These are phyloP conservation scores for Hemerocallis citrina DNA, from an alignment of 106 monocot species.

Conservation along the genomic window DNA sequence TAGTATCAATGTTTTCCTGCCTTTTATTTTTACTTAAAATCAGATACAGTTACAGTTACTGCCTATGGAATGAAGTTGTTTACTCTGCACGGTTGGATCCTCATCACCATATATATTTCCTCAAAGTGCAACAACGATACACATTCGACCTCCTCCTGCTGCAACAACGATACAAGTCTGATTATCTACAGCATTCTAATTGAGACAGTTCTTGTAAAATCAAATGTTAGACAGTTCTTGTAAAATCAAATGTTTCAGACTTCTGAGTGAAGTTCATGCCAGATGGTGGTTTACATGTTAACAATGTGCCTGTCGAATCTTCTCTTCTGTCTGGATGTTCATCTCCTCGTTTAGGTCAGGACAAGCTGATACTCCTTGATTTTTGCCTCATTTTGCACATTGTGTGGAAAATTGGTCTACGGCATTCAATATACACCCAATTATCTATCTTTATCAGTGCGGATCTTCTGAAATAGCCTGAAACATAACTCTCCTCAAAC, in stretches of 20 bases:
- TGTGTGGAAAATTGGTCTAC: slow-evolving; percentile 82
- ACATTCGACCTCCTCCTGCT: no score
- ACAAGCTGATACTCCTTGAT: slow-evolving; percentile 11
- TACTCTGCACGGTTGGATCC: no score
- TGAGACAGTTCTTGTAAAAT: no score
- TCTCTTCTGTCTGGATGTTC: slow-evolving; percentile 42
- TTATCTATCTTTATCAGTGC: slow-evolving; percentile 82
- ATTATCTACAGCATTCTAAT: slow-evolving; percentile 48
- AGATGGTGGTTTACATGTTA: slow-evolving; percentile 74
- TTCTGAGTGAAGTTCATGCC: slow-evolving; percentile 75
- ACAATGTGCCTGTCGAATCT: slow-evolving; percentile 66
- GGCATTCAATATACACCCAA: slow-evolving; percentile 95
- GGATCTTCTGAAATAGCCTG: slow-evolving; percentile 95
- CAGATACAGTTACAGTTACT: no score
- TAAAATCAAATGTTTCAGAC: slow-evolving; percentile 91
- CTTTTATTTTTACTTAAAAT: no score
- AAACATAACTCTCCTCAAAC: slow-evolving; percentile 71
- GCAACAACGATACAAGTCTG: no score
- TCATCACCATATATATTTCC: no score
- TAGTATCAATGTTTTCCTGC: no score
- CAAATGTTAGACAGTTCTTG: no score
- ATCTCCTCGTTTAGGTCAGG: slow-evolving; percentile 25
- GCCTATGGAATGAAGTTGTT: no score
- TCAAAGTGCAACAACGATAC: no score
- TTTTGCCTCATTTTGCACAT: slow-evolving; percentile 15